Conservation (phyloP, 345 rosid species). For the Cochlearia excelsa region DNA sequence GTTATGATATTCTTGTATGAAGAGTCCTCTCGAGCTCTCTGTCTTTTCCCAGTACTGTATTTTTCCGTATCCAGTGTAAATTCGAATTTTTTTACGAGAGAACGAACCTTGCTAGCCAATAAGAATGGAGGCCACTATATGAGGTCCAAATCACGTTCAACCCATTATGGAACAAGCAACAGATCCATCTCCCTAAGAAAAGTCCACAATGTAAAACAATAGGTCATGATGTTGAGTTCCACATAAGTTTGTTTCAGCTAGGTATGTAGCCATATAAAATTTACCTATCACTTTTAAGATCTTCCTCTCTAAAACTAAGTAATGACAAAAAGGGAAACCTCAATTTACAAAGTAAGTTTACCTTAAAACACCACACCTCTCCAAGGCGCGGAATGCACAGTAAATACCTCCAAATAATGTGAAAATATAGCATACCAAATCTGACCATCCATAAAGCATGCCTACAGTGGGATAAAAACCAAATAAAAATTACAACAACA, state of each 20-base stretch:
- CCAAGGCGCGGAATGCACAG: conserved; percentile 99
- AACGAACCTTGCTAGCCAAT: conserved; percentile 91
- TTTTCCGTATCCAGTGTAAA: conserved; percentile 90
- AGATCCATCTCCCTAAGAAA: conserved; percentile 88
- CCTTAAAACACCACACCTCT: conserved; percentile 58
- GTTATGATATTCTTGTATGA: conserved; percentile 62
- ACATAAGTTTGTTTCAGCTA: conserved; percentile 12
- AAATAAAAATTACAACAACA: conserved; percentile 25
- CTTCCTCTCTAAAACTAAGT: conserved; percentile 88
- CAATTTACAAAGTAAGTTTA: conserved; percentile 2
- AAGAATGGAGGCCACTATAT: conserved; percentile 98
- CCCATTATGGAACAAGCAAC: conserved; percentile 99
- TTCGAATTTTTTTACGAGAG: conserved; percentile 6
- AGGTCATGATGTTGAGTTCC: neutral
- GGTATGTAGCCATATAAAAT: conserved; percentile 3
- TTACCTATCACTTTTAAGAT: conserved; percentile 80
- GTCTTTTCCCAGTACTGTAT: conserved; percentile 89
- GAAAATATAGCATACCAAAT: conserved; percentile 99
- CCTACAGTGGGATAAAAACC: conserved; percentile 44
- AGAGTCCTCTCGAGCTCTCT: conserved; percentile 85
- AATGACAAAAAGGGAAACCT: neutral
- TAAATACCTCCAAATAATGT: conserved; percentile 95
- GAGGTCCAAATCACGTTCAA: conserved; percentile 81
- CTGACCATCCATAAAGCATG: conserved; percentile 98
- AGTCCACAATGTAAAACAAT: neutral